Evolutionary conservation across 805 yeast genomes (phyloP).

Genomic region (Kuraishia ogatae): DNA sequence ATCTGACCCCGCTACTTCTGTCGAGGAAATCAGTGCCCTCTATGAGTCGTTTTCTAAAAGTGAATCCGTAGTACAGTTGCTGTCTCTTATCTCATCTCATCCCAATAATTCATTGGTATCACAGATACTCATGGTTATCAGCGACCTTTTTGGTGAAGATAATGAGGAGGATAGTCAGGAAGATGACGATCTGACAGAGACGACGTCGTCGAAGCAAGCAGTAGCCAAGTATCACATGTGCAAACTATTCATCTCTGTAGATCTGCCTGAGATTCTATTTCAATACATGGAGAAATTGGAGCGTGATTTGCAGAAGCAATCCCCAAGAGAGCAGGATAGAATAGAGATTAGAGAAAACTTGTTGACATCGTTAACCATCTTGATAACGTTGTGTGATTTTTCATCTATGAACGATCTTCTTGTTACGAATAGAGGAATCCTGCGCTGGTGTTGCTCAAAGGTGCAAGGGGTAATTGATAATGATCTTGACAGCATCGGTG

Average conservation of each 20-base stretch:
- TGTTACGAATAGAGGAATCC: not conserved
- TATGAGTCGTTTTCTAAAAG: not conserved
- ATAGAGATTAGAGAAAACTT: not conserved
- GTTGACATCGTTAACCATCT: not conserved
- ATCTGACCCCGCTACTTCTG: not conserved
- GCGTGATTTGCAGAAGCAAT: not conserved
- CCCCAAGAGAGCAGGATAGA: not conserved
- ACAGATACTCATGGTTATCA: slow-evolving; percentile 1
- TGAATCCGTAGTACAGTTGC: not conserved
- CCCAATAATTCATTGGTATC: slow-evolving; percentile 5
- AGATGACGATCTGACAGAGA: not conserved
- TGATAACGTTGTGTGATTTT: not conserved
- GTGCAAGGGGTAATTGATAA: not conserved
- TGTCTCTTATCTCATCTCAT: slow-evolving; percentile 5
- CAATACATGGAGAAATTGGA: not conserved
- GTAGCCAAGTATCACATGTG: not conserved
- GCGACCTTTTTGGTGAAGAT: slow-evolving; percentile 3
- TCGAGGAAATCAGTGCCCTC: not conserved
- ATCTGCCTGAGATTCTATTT: not conserved
- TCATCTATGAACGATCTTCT: not conserved
- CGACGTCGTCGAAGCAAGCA: not conserved
- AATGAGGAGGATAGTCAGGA: not conserved
- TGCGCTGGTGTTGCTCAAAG: not conserved
- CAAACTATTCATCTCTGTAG: not conserved
- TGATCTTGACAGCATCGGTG: not conserved